phyloP scores from a whole-genome alignment of 2,329 filamentous ascomycete genomes.

The Fonsecaea nubica region DNA sequence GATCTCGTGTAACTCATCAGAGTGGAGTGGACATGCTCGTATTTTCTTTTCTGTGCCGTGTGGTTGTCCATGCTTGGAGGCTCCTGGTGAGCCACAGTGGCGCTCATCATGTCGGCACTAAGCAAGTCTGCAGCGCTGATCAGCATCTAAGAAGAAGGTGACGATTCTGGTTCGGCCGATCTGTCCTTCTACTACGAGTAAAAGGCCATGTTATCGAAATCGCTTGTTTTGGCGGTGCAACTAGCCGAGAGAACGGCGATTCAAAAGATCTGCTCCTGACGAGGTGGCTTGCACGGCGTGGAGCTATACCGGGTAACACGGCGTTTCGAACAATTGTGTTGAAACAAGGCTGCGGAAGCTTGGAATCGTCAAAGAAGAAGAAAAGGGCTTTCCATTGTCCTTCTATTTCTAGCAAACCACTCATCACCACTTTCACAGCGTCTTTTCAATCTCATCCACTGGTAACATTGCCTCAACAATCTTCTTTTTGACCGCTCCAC shows the following conservation, averaged over 20 bases:
- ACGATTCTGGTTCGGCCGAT: background rate
- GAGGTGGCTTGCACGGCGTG: constrained; percentile 3
- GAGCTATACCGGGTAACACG: background rate
- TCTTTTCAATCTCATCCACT: constrained; percentile 30
- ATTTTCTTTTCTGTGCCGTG: background rate
- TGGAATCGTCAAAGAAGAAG: background rate
- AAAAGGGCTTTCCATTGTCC: background rate
- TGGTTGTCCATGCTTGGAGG: background rate
- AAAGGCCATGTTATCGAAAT: background rate
- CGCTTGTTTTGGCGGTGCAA: background rate
- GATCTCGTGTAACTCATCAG: background rate
- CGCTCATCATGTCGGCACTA: background rate
- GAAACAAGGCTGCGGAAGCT: constrained; percentile 8
- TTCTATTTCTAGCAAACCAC: background rate
- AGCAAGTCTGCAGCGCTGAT: background rate
- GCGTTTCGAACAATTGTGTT: background rate
- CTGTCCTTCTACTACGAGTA: background rate
- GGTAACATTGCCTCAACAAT: constrained; percentile 47
- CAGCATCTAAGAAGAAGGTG: background rate
- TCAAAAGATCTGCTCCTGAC: background rate
- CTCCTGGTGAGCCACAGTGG: background rate
- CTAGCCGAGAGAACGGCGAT: background rate
- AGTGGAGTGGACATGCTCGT: background rate
- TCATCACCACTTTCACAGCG: constrained; percentile 13
- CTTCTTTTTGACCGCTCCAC: constrained; percentile 52